These are phyloP conservation scores for Candida krabiensis DNA, from an alignment of 805 yeast genomes.

Conservation along the genomic window DNA sequence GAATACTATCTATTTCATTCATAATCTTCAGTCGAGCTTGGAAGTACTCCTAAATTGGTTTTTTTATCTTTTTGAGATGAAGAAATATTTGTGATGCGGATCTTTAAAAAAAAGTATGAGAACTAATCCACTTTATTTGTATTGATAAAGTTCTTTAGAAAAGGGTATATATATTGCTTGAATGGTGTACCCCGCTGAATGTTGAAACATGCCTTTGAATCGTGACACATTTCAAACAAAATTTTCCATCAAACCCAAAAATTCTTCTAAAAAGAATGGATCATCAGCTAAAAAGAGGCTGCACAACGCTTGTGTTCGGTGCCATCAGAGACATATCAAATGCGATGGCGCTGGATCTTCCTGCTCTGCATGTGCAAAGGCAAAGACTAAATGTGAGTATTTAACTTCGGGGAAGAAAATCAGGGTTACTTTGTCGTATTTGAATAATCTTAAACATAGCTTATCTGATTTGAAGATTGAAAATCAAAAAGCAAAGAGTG, in stretches of 20 bases:
- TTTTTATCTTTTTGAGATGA: too few relatives aligned
- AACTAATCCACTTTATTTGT: too few relatives aligned
- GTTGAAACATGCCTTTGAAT: conserved; percentile 13
- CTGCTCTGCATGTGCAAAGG: conserved; percentile 58
- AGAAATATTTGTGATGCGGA: too few relatives aligned
- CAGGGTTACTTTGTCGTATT: conserved; percentile 61
- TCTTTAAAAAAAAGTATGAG: too few relatives aligned
- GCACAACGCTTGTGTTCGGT: conserved; percentile 47
- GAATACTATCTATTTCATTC: too few relatives aligned
- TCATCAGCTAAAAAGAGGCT: conserved; percentile 8
- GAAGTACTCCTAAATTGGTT: too few relatives aligned
- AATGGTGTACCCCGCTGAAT: too few relatives aligned
- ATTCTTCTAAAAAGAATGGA: not conserved
- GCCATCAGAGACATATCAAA: conserved; percentile 65
- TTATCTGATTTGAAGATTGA: conserved; percentile 59
- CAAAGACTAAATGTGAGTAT: conserved; percentile 61
- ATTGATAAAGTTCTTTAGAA: too few relatives aligned
- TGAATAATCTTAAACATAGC: conserved; percentile 61
- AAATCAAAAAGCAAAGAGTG: conserved; percentile 49
- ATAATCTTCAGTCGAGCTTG: too few relatives aligned
- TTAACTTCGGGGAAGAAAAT: conserved; percentile 64
- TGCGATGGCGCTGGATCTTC: conserved; percentile 69
- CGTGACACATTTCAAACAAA: conserved; percentile 17
- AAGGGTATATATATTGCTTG: too few relatives aligned
- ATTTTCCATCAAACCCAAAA: conserved; percentile 12